These are phyloP conservation scores for Colletotrichum brevisporum DNA, from an alignment of 2,329 filamentous ascomycete genomes.

Conservation along the genomic window DNA sequence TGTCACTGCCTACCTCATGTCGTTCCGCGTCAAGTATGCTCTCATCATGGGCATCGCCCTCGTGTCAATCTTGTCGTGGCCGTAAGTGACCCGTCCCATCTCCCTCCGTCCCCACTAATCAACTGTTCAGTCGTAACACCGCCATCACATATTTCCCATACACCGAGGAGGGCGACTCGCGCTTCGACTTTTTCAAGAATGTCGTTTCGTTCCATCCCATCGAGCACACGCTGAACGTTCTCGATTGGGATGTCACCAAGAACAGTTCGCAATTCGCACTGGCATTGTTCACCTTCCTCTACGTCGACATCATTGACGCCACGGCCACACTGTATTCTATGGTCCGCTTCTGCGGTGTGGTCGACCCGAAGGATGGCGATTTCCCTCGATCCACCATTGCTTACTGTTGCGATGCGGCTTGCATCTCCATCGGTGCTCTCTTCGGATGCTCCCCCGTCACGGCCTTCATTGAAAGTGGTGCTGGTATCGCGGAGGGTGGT, in stretches of 20 bases:
- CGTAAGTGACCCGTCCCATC: slow-evolving; percentile 60
- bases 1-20: slow-evolving; percentile 84
- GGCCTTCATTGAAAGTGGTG: slow-evolving; percentile 81
- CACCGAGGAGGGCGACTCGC: slow-evolving; percentile 72
- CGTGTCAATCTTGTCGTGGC: slow-evolving; percentile 83
- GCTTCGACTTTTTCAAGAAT: slow-evolving; percentile 80
- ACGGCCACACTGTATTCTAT: slow-evolving; percentile 86
- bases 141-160: slow-evolving; percentile 81
- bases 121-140: slow-evolving; percentile 68
- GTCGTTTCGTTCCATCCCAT: slow-evolving; percentile 82
- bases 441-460: slow-evolving; percentile 81
- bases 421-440: slow-evolving; percentile 79
- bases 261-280: slow-evolving; percentile 75
- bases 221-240: slow-evolving; percentile 70
- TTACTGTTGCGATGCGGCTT: slow-evolving; percentile 79
- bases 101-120: slow-evolving; percentile 36
- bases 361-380: slow-evolving; percentile 78
- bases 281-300: slow-evolving; percentile 82
- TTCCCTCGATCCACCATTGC: slow-evolving; percentile 89
- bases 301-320: slow-evolving; percentile 84
- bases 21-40: slow-evolving; percentile 81
- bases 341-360: slow-evolving; percentile 79
- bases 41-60: slow-evolving; percentile 81
- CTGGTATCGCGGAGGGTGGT: slow-evolving; percentile 82
- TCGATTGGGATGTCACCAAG: slow-evolving; percentile 74